phyloP scores from a whole-genome alignment of 495 filamentous ascomycete species.

The Xylaria bambusicola region DNA sequence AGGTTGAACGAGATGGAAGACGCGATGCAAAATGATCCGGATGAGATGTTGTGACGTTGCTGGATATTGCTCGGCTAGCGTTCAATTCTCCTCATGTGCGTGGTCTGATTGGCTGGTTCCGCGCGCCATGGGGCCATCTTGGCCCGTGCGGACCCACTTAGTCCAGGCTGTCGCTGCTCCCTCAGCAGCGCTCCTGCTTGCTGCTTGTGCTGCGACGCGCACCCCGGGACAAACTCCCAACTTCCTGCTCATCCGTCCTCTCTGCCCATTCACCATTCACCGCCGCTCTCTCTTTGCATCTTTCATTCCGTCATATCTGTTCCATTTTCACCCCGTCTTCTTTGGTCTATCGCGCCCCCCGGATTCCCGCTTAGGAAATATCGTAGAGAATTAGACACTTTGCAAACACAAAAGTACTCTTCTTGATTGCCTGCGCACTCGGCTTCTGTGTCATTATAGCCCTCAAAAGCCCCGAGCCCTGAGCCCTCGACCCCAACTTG shows the following conservation, averaged over 20 bases:
- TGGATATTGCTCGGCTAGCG: slow-evolving; percentile 22
- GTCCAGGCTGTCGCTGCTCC: background rate
- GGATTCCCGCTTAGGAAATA: no score
- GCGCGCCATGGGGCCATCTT: slow-evolving; percentile 17
- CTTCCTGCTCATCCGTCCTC: slow-evolving; percentile 6
- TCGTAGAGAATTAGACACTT: background rate
- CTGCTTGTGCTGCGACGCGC: slow-evolving; percentile 19
- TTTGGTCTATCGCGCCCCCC: background rate
- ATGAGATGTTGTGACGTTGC: slow-evolving; percentile 33
- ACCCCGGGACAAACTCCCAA: slow-evolving; percentile 9
- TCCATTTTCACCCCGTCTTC: slow-evolving; percentile 1
- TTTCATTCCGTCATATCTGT: slow-evolving; percentile 1
- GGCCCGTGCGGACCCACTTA: slow-evolving; percentile 29
- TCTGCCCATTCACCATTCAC: slow-evolving; percentile 2
- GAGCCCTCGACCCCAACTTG: background rate
- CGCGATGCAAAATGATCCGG: slow-evolving; percentile 24
- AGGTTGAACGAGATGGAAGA: slow-evolving; percentile 32
- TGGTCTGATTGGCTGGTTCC: slow-evolving; percentile 25
- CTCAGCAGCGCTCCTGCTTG: slow-evolving; percentile 3
- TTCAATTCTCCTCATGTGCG: background rate
- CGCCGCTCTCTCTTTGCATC: slow-evolving; percentile 1
- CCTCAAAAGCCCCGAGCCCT: background rate
- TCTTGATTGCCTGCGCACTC: slow-evolving; percentile 9
- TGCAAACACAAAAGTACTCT: slow-evolving; percentile 7
- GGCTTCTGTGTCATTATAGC: background rate